Conservation (phyloP, 2,329 filamentous ascomycete genomes). For the Lasiodiplodia citricola region DNA sequence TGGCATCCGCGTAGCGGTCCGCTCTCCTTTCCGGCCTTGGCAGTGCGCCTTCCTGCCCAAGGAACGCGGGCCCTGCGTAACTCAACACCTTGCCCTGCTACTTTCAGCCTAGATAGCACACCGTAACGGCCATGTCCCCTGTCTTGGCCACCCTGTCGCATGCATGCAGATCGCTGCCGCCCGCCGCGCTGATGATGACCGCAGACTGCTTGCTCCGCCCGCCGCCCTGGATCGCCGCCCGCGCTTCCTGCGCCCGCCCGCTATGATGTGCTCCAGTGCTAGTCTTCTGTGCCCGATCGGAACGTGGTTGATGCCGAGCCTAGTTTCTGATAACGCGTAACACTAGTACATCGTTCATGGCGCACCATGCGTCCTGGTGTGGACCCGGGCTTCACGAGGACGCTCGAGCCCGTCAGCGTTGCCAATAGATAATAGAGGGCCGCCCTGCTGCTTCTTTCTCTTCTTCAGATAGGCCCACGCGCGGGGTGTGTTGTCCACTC, state of each 20-base stretch:
- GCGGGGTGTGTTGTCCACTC: neutral
- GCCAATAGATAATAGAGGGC: slow-evolving; percentile 1
- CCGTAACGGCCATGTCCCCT: slow-evolving; percentile 1
- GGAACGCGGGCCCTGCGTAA: slow-evolving; percentile 18
- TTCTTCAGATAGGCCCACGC: neutral
- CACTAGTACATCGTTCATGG: slow-evolving; percentile 5
- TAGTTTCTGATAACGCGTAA: slow-evolving; percentile 21
- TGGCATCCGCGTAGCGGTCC: slow-evolving; percentile 26
- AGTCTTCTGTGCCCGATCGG: slow-evolving; percentile 9
- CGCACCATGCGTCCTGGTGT: slow-evolving; percentile 3
- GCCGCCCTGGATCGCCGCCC: neutral
- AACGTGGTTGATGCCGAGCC: slow-evolving; percentile 17
- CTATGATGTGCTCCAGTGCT: slow-evolving; percentile 1
- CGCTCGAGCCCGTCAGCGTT: slow-evolving; percentile 8
- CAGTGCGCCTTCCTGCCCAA: slow-evolving; percentile 20
- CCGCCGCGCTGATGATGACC: neutral
- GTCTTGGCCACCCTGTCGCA: neutral
- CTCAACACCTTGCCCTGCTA: slow-evolving; percentile 12
- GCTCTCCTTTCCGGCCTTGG: slow-evolving; percentile 26
- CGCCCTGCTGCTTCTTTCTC: neutral
- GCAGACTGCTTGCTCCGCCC: slow-evolving; percentile 3
- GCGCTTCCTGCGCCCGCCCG: slow-evolving; percentile 6
- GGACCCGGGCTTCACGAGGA: neutral
- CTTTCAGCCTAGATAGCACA: neutral
- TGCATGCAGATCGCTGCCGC: slow-evolving; percentile 13